Conservation (phyloP, 2,329 filamentous ascomycete species). For the Ceratocystis diversiconidia region DNA sequence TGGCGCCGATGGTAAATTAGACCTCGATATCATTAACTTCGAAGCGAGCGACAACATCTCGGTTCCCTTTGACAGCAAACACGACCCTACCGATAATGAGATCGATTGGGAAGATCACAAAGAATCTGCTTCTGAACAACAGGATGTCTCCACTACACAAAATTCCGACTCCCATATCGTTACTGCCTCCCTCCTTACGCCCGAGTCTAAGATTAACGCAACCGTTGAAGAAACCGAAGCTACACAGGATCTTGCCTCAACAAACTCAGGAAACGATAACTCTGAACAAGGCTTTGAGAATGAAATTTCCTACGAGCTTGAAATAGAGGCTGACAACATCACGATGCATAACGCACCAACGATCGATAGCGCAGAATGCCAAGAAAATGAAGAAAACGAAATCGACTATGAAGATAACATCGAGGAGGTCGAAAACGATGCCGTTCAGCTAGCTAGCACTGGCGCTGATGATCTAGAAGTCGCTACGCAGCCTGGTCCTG, state of each 20-base stretch:
- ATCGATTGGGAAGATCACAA: slow-evolving; percentile 18
- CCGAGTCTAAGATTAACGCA: neutral
- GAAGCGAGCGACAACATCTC: slow-evolving; percentile 23
- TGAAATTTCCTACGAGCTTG: slow-evolving; percentile 15
- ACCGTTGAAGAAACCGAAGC: neutral
- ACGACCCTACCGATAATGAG: slow-evolving; percentile 12
- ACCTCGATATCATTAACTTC: slow-evolving; percentile 29
- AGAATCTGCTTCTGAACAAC: neutral
- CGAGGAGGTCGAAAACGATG: neutral
- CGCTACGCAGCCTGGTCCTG: slow-evolving; percentile 19
- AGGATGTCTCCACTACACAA: neutral
- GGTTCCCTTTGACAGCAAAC: neutral
- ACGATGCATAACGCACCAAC: neutral
- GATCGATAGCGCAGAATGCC: neutral
- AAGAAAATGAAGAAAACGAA: slow-evolving; percentile 15
- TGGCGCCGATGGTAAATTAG: slow-evolving; percentile 20
- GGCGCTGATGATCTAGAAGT: neutral
- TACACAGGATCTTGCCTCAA: neutral
- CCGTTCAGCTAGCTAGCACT: neutral
- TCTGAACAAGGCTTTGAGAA: neutral
- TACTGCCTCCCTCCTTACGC: neutral
- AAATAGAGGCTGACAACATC: slow-evolving; percentile 8
- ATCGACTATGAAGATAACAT: slow-evolving; percentile 19
- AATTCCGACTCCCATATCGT: neutral
- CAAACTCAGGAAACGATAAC: neutral